Percentiles rank a stretch among this genome's conserved stretches.
phyloP scores from a whole-genome alignment of 768 basidiomycete species.

The Tephrocybe sp. region DNA sequence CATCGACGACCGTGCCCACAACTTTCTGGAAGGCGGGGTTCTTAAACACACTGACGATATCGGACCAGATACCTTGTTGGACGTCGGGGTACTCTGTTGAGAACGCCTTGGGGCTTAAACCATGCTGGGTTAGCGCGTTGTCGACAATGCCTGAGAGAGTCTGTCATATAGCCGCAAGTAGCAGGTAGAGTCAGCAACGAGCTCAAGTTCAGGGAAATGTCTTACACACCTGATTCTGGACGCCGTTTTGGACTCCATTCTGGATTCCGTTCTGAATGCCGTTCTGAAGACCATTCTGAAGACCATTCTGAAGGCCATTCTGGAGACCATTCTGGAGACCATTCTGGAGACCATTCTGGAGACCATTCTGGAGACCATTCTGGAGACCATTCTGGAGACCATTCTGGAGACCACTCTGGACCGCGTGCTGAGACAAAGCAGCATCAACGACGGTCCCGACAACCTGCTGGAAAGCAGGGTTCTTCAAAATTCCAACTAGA shows the following conservation, averaged over 20 bases:
- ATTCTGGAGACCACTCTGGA: not conserved
- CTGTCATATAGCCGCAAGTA: not conserved
- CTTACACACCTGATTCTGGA: not conserved
- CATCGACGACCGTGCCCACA: not conserved
- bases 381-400: not conserved
- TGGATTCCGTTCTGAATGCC: not conserved
- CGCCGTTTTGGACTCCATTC: not conserved
- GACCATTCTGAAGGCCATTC: not conserved
- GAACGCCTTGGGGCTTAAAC: not conserved
- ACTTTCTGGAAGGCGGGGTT: constrained; percentile 1
- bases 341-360: not conserved
- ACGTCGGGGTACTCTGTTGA: not conserved
- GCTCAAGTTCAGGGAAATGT: not conserved
- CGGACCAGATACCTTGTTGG: constrained; percentile 2
- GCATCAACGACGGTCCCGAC: not conserved
- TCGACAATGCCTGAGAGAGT: not conserved
- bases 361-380: not conserved
- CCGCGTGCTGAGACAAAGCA: not conserved
- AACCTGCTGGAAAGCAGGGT: not conserved
- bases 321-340: not conserved
- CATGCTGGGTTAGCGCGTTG: not conserved
- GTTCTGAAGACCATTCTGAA: not conserved
- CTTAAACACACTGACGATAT: not conserved
- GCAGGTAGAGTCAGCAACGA: no score
- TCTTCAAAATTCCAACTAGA: not conserved